phyloP scores from a whole-genome alignment of 1,139 yeast species.

The Magnusiomyces magnusii region DNA sequence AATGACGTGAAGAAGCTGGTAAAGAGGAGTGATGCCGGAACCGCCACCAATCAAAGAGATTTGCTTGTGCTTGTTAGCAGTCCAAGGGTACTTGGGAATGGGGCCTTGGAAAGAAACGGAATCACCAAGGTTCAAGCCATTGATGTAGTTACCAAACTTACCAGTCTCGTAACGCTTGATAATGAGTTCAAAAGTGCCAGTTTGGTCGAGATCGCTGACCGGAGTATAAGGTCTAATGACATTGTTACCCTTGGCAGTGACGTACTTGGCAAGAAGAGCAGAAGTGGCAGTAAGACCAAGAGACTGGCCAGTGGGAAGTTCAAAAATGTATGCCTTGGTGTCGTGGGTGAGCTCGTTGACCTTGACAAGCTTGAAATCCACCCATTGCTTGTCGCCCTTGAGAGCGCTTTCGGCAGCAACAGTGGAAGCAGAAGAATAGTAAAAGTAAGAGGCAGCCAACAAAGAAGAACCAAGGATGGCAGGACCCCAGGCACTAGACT shows the following conservation, averaged over 20 bases:
- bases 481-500: conserved; percentile 10
- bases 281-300: conserved; percentile 82
- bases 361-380: conserved; percentile 10
- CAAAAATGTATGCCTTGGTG: conserved; percentile 62
- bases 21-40: conserved; percentile 92
- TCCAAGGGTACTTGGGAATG: conserved; percentile 85
- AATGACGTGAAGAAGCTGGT: conserved; percentile 53
- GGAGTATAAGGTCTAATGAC: conserved; percentile 98
- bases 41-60: conserved; percentile 93
- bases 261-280: conserved; percentile 65
- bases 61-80: conserved; percentile 71
- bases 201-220: conserved; percentile 55
- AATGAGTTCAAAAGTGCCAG: conserved; percentile 72
- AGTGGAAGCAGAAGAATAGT: conserved; percentile 8
- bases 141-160: conserved; percentile 73
- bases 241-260: conserved; percentile 72
- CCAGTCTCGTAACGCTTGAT: conserved; percentile 81
- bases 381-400: conserved; percentile 16
- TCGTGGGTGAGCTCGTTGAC: conserved; percentile 5
- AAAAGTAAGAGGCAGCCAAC: conserved; percentile 8
- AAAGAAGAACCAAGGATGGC: conserved; percentile 8
- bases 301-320: conserved; percentile 60
- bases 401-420: conserved; percentile 13
- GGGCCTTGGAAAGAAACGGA: conserved; percentile 93
- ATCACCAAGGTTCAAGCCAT: conserved; percentile 66